phyloP scores from a whole-genome alignment of 208 protist genomes.

The Trypanosoma scelopori region DNA sequence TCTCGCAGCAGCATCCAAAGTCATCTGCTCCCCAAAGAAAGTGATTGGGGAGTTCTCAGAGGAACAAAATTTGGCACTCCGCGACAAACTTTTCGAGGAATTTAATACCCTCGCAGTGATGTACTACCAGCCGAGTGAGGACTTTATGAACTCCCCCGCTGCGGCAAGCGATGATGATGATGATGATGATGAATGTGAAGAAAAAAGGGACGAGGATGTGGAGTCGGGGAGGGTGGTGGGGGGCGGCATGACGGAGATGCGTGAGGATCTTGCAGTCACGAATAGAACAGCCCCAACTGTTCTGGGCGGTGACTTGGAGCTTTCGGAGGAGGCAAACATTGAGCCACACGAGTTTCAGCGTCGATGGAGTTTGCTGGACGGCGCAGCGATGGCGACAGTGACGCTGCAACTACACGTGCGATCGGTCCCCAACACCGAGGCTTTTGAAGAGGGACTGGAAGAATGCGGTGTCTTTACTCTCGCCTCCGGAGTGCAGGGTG shows the following conservation, averaged over 20 bases:
- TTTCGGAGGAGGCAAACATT: constrained; percentile 43
- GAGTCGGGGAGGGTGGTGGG: constrained; percentile 12
- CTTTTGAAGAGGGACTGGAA: constrained; percentile 42
- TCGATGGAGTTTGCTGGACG: constrained; percentile 26
- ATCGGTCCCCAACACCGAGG: constrained; percentile 17
- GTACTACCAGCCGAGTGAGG: constrained; percentile 58
- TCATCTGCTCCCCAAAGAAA: constrained; percentile 53
- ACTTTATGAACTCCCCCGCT: constrained; percentile 26
- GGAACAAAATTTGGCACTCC: constrained; percentile 53
- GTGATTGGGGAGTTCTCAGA: constrained; percentile 60
- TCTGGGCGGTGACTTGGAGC: constrained; percentile 17
- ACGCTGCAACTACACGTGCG: constrained; percentile 22
- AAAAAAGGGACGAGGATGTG: constrained; percentile 24
- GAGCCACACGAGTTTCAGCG: constrained; percentile 45
- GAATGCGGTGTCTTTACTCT: constrained; percentile 47
- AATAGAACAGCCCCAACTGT: background rate
- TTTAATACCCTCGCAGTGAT: constrained; percentile 90
- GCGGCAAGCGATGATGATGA: constrained; percentile 17
- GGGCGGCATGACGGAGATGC: background rate
- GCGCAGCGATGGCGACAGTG: constrained; percentile 7
- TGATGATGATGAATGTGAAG: constrained; percentile 23
- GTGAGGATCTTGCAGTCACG: background rate
- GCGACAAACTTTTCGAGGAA: constrained; percentile 88
- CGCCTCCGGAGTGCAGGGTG: constrained; percentile 46
- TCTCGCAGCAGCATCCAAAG: constrained; percentile 39